Base-by-base conservation (phyloP, 1,284 basidiomycete species). In the Schizophyllum amplum region DNA sequence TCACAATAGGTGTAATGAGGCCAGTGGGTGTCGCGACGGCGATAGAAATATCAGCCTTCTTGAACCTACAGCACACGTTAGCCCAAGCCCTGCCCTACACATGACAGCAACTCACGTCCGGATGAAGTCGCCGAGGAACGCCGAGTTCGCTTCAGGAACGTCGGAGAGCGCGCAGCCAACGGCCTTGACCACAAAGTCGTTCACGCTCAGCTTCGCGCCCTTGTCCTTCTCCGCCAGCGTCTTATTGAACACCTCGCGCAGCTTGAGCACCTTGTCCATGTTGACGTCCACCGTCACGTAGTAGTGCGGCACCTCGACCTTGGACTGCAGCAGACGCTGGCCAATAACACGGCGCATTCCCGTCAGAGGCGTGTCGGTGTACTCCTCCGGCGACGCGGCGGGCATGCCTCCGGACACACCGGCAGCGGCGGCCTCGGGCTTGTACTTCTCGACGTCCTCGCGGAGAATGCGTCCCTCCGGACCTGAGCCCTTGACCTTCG, bases 131-230 rank as follows among this genome's bases (percentile, higher is more conserved):
- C 95, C 96, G 65, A 98, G 75, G 96, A 96, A 99, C 20, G 94
- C 93, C 56, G 94, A 93, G 79, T 99, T 99, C 63, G 89, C 95
- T 72, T 99, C 97, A 56, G 97, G 97, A 26, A 99, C 96, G 69
- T 99, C 95, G 56, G 82, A 80, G 57, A 98, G 81, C 4, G 97
- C 96, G 63, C 94, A 88, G 7, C 89, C 86, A 50, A 90, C 86
- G 5, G 94, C 97, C 78, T 99, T 99, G 71, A 98, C 86, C 67
- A 99, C 86, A 70, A 99, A 99, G 76, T 99, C 97, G 71, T 98
- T 98, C 59, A 99, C 93, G 62, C 92, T 95, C 60, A 99, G 83
- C 79, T 99, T 99, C 54, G 86, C 84, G 60, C 81, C 78, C 66
- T 88, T 89, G 70, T 91, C 87, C 74, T 90, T 88, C 68, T 94